Percentiles rank a stretch among this genome's conserved stretches.
Evolutionary conservation across 345 rosid genomes (phyloP).

Genomic region (Salix caprea): DNA sequence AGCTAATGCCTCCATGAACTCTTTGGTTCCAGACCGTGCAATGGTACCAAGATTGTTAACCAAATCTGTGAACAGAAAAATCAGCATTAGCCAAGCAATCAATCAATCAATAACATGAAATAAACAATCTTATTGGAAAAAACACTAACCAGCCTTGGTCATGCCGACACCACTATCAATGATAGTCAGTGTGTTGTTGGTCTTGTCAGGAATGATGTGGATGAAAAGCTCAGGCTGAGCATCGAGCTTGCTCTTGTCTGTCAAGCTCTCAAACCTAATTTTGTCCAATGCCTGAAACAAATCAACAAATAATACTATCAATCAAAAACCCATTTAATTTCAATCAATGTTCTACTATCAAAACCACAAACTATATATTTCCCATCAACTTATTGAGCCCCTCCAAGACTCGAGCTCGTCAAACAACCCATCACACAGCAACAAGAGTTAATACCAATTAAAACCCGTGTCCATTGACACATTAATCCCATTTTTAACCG

Average conservation of each 20-base stretch:
- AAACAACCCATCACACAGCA: too few species aligned
- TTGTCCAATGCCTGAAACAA: constrained; percentile 70
- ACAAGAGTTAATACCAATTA: too few species aligned
- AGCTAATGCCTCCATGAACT: constrained; percentile 80
- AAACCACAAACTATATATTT: neutral
- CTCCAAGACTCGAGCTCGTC: too few species aligned
- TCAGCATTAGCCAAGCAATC: neutral
- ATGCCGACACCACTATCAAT: constrained; percentile 81
- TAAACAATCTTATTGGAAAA: neutral
- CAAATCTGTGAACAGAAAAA: constrained; percentile 44
- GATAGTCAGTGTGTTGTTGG: constrained; percentile 54
- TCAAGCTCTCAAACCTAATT: constrained; percentile 80
- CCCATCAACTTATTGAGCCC: too few species aligned
- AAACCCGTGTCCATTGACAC: too few species aligned
- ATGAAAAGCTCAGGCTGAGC: constrained; percentile 78
- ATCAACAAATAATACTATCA: neutral
- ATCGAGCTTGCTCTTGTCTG: constrained; percentile 86
- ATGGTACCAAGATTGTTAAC: constrained; percentile 87
- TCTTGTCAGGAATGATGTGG: constrained; percentile 79
- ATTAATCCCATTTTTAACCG: too few species aligned
- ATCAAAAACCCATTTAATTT: too few species aligned
- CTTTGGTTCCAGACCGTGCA: constrained; percentile 88
- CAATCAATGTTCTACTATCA: neutral
- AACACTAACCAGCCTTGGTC: constrained; percentile 76
- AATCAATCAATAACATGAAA: neutral